Conservation (phyloP, 768 basidiomycete species). For the Tulasnella sp. region DNA sequence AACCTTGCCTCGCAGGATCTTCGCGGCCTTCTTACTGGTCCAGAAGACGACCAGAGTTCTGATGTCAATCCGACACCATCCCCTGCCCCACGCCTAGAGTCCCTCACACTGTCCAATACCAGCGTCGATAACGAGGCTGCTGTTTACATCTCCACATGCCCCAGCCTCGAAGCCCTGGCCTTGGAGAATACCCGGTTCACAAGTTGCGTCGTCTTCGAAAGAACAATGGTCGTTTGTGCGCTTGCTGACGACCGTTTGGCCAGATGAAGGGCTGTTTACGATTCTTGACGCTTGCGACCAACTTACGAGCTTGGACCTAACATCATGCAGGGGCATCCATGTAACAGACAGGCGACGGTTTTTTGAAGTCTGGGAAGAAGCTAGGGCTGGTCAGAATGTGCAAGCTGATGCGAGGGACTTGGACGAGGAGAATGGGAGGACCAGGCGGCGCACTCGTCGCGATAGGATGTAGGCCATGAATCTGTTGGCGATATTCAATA, state of each 20-base stretch:
- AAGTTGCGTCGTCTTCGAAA: slow-evolving; percentile 26
- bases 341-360: slow-evolving; percentile 51
- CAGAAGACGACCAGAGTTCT: neutral
- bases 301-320: slow-evolving; percentile 47
- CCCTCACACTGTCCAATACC: slow-evolving; percentile 48
- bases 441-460: neutral
- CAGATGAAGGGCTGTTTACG: slow-evolving; percentile 43
- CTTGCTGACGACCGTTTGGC: neutral
- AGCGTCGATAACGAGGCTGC: slow-evolving; percentile 47
- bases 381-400: neutral
- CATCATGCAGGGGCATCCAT: slow-evolving; percentile 51
- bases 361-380: slow-evolving; percentile 40
- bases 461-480: neutral
- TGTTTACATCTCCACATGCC: slow-evolving; percentile 42
- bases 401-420: neutral
- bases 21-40: slow-evolving; percentile 32
- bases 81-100: slow-evolving; percentile 33
- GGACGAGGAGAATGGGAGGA: neutral
- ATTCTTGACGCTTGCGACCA: slow-evolving; percentile 47
- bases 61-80: slow-evolving; percentile 6
- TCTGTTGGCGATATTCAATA: neutral
- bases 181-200: slow-evolving; percentile 50
- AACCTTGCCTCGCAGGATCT: slow-evolving; percentile 41
- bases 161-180: slow-evolving; percentile 36
- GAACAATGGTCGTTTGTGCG: neutral